Evolutionary conservation across 1,284 basidiomycete genomes (phyloP).

Genomic region (Cryptococcus hybrid): DNA sequence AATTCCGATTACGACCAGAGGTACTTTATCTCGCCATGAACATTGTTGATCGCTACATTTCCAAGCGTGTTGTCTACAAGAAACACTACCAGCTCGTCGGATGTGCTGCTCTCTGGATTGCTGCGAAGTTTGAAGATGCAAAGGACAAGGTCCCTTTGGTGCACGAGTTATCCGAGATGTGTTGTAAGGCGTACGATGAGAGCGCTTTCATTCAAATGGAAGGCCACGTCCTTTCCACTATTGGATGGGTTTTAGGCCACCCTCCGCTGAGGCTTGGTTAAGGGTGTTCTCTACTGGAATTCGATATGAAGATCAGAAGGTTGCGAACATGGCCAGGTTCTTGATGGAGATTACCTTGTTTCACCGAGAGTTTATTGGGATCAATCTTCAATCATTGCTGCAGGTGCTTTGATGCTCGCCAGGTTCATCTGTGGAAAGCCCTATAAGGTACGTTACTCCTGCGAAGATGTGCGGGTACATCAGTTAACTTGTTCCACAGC

Average conservation of each 20-base stretch:
- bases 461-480: neutral
- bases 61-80: slow-evolving; percentile 96
- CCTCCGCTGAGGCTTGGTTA: slow-evolving; percentile 96
- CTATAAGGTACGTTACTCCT: slow-evolving; percentile 60
- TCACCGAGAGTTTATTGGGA: slow-evolving; percentile 90
- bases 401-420: slow-evolving; percentile 82
- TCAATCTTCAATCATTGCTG: slow-evolving; percentile 82
- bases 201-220: slow-evolving; percentile 96
- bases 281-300: slow-evolving; percentile 54
- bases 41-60: slow-evolving; percentile 98
- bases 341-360: slow-evolving; percentile 98
- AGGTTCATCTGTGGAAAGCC: slow-evolving; percentile 79
- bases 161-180: slow-evolving; percentile 89
- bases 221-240: slow-evolving; percentile 91
- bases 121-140: slow-evolving; percentile 98
- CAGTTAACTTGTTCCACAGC: slow-evolving; percentile 4
- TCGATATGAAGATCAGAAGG: slow-evolving; percentile 76
- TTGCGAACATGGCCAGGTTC: slow-evolving; percentile 93
- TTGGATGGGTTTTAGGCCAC: slow-evolving; percentile 95
- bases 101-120: slow-evolving; percentile 97
- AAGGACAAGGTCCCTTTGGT: slow-evolving; percentile 98
- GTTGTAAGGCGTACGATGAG: slow-evolving; percentile 92
- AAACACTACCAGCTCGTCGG: slow-evolving; percentile 99
- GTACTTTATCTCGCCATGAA: slow-evolving; percentile 98
- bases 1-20: slow-evolving; percentile 93